Evolutionary conservation across 2,329 filamentous ascomycete species (phyloP).

Genomic region (Nemania sp.): DNA sequence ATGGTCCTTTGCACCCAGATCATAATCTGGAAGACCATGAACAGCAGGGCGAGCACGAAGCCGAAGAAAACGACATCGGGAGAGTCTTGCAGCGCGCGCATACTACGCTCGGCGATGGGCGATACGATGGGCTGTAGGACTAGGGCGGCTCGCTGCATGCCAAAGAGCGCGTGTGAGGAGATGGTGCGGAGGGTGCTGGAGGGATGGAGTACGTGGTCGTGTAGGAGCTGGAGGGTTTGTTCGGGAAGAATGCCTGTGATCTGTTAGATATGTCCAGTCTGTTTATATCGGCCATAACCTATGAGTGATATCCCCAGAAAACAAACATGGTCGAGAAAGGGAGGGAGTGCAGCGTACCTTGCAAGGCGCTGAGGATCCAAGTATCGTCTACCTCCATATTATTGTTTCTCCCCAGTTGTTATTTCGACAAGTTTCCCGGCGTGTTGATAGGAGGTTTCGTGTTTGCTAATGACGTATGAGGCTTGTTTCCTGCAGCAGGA

Average conservation of each 20-base stretch:
- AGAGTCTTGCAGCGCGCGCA: conserved; percentile 54
- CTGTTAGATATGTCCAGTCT: conserved; percentile 14
- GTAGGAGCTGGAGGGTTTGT: conserved; percentile 58
- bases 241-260: conserved; percentile 58
- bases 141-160: conserved; percentile 44
- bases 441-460: conserved; percentile 4
- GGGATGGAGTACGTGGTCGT: conserved; percentile 62
- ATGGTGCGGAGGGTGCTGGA: conserved; percentile 58
- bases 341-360: conserved; percentile 42
- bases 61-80: conserved; percentile 59
- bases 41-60: conserved; percentile 65
- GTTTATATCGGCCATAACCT: background rate
- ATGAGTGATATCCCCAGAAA: too few relatives aligned
- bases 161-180: conserved; percentile 51
- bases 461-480: background rate
- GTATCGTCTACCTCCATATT: conserved; percentile 44
- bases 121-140: conserved; percentile 57
- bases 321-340: too few relatives aligned
- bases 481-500: background rate
- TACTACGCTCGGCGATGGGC: conserved; percentile 57
- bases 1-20: conserved; percentile 78
- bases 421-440: background rate
- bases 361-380: conserved; percentile 47
- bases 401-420: background rate
- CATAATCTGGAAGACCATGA: conserved; percentile 73